A percentile compares a stretch with the other conserved stretches of the same genome.
Evolutionary conservation across 2,329 filamentous ascomycete species (phyloP).

Genomic region (Fusarium pseudocircinatum): DNA sequence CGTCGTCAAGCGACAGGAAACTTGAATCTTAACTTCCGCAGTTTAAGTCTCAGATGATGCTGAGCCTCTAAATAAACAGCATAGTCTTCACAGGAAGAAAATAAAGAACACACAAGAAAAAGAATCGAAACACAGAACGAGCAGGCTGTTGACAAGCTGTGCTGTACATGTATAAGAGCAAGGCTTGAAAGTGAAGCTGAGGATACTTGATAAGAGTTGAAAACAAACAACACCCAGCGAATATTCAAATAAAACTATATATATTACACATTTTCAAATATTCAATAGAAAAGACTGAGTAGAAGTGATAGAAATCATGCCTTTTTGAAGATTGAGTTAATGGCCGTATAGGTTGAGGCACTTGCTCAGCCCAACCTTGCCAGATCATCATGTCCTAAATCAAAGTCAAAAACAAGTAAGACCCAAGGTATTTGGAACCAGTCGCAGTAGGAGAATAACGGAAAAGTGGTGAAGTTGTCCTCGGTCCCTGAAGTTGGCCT

Average conservation of each 20-base stretch:
- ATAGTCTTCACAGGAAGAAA: background rate
- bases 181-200: background rate
- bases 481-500: background rate
- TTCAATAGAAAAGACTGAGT: background rate
- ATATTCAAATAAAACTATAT: background rate
- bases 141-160: background rate
- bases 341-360: background rate
- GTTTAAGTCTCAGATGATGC: background rate
- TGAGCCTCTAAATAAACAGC: background rate
- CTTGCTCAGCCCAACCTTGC: background rate
- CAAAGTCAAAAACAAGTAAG: background rate
- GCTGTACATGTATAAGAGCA: background rate
- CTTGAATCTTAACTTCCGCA: background rate
- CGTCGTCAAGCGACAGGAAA: too few species aligned
- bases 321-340: background rate
- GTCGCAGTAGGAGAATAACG: accelerated
- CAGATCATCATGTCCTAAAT: background rate
- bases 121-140: background rate
- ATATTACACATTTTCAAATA: too few species aligned
- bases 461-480: background rate
- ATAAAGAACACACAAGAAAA: background rate
- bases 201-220: background rate
- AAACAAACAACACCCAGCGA: background rate
- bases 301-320: background rate
- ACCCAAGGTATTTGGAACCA: background rate